A percentile compares a stretch with the other conserved stretches of the same genome.
Conservation (phyloP, 805 yeast genomes). For the Schwanniomyces pseudopolymorphus region DNA sequence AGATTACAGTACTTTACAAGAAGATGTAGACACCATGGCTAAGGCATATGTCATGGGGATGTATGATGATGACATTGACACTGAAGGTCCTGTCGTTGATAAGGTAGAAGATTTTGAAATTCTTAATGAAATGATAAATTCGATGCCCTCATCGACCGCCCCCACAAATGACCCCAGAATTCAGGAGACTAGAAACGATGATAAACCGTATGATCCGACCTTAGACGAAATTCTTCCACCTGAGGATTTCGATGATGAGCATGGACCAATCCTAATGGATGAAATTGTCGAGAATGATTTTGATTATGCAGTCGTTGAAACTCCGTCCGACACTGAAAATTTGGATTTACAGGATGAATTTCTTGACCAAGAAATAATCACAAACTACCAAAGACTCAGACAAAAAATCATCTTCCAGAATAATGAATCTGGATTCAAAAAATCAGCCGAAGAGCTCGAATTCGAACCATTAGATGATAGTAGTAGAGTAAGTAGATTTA, state of each 20-base stretch:
- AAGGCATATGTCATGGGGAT: constrained; percentile 58
- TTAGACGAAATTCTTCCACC: constrained; percentile 16
- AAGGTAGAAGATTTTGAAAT: constrained; percentile 52
- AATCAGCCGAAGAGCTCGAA: constrained; percentile 51
- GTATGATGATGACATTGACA: constrained; percentile 59
- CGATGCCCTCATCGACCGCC: constrained; percentile 16
- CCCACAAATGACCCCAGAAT: constrained; percentile 1
- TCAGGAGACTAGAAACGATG: constrained; percentile 5
- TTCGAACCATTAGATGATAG: constrained; percentile 67
- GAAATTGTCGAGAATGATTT: constrained; percentile 42
- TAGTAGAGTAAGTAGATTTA: constrained; percentile 69
- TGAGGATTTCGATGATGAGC: constrained; percentile 36
- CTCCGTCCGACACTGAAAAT: constrained; percentile 5
- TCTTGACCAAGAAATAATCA: constrained; percentile 47
- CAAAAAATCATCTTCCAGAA: constrained; percentile 47
- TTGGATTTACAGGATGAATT: constrained; percentile 21
- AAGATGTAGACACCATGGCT: constrained; percentile 57
- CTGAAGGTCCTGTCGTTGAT: constrained; percentile 57
- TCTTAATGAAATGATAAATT: constrained; percentile 49
- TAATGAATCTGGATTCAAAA: constrained; percentile 41
- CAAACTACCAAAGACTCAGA: constrained; percentile 57
- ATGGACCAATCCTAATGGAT: constrained; percentile 41
- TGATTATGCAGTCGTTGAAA: constrained; percentile 13
- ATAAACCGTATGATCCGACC: constrained; percentile 4
- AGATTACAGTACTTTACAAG: constrained; percentile 38